Base-by-base conservation (phyloP, 2,329 filamentous ascomycete species). In the Venturiaceae sp. region DNA sequence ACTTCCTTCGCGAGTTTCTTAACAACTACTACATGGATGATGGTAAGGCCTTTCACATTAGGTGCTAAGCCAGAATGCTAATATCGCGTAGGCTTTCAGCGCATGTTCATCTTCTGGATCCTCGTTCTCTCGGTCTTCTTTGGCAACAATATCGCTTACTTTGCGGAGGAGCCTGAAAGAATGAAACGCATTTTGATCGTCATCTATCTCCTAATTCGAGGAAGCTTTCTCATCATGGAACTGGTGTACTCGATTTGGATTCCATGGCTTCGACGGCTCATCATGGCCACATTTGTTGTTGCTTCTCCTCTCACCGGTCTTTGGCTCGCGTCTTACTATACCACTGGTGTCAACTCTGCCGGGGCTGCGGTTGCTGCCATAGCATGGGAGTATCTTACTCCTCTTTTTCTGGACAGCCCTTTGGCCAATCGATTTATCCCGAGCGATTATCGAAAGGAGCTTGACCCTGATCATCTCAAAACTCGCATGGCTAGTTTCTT, bases 121-220 rank as follows among this genome's bases (percentile, higher is more conserved):
- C 55, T 63, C 36, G 34, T 63, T 33, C 60, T 63, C 30, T 60
- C 57, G 9, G 26, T 62, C 5, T 28, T 60, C 9, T 63, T 33
- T 16, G 62, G 62, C 16, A 63, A 63, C 37, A 61, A 63, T 23
- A 53, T 60, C n/a, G 36, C 56, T 1, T 63, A 60, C 44, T 41
- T 63, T 14, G 39, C 60, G 16, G 36, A 52, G n/a, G 32, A 32
- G 11, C 21, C 21, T 9, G 39, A 53, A 3, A n/a, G 55, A 16
- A 32, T 37, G 19, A 50, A 39, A 14, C 52, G 50, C 33, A 30
- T 55, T 5, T 23, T 60, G 8, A 58, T 63, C 34, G 19, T 39
- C 26, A 34, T 62, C 34, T 63, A 60, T 34, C 44, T 63, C 23
- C n/a, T 19, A 9, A 57, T 52, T 30, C 57, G 44, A 36, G 47